Percentiles rank a stretch among this genome's conserved stretches.
phyloP scores from a whole-genome alignment of 176 grass and related monocot genomes.

The Elymus sibiricus region DNA sequence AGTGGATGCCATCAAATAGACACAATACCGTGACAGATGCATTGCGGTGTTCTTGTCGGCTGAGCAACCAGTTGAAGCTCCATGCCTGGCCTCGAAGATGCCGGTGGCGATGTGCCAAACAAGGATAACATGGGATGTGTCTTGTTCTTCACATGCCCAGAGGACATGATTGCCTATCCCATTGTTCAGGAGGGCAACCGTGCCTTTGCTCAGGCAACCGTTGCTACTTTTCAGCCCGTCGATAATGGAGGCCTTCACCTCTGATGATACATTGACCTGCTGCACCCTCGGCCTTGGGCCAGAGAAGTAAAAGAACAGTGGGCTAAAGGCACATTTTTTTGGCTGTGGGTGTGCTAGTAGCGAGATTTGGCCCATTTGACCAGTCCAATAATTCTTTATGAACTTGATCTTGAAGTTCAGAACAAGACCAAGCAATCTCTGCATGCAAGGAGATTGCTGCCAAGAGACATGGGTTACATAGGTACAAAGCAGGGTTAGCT shows the following conservation, averaged over 20 bases:
- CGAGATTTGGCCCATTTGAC: neutral
- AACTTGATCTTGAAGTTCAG: neutral
- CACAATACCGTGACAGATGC: neutral
- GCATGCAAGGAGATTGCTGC: neutral
- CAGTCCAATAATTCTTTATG: neutral
- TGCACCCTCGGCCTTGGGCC: neutral
- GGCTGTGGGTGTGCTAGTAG: neutral
- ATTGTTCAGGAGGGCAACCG: neutral
- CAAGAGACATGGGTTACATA: neutral
- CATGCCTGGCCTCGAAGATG: neutral
- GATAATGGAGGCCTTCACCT: neutral
- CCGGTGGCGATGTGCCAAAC: neutral
- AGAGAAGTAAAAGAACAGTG: neutral
- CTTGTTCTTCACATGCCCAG: neutral
- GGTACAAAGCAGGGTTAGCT: neutral
- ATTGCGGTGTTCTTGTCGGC: neutral
- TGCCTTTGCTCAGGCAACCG: neutral
- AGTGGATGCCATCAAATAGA: neutral
- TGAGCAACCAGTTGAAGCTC: no score
- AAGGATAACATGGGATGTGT: neutral
- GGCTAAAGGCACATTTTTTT: neutral
- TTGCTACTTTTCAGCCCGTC: neutral
- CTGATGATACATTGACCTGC: neutral
- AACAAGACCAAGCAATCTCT: neutral
- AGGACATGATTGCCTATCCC: neutral